Percentiles rank a stretch among this genome's conserved stretches.
Evolutionary conservation across 148 eudicot genomes (phyloP).

Genomic region (Amaranthus hypochondriacus): DNA sequence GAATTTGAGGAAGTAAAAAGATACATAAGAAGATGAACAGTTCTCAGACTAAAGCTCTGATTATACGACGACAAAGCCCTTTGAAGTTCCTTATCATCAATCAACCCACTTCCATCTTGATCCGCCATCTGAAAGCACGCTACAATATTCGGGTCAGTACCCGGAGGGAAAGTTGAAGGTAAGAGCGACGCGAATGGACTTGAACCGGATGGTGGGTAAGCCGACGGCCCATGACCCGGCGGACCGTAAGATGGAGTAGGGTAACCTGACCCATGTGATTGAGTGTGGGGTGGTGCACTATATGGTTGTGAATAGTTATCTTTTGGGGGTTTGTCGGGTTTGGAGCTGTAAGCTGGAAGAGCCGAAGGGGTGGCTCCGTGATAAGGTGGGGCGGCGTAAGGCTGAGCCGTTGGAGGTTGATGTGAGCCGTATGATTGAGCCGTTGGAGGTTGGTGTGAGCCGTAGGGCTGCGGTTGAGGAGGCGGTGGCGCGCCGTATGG

Average conservation of each 20-base stretch:
- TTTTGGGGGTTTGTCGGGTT: conserved; percentile 28
- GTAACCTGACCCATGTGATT: conserved; percentile 7
- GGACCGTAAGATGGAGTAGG: conserved; percentile 26
- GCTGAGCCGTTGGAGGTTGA: conserved; percentile 8
- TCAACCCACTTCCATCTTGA: conserved; percentile 74
- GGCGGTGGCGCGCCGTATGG: conserved; percentile 19
- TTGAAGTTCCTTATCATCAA: conserved; percentile 90
- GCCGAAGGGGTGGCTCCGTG: conserved; percentile 19
- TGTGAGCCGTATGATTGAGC: conserved; percentile 22
- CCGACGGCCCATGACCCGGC: conserved; percentile 20
- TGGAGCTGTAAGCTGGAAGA: conserved; percentile 12
- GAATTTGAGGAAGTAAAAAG: conserved; percentile 60
- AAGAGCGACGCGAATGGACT: conserved; percentile 64
- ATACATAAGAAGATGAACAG: conserved; percentile 87
- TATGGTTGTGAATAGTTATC: conserved; percentile 13
- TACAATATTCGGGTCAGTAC: conserved; percentile 74
- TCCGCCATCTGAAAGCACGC: conserved; percentile 78
- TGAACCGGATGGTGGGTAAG: conserved; percentile 12
- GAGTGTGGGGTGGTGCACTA: conserved; percentile 31
- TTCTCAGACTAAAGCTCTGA: conserved; percentile 73
- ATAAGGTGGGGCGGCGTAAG: conserved; percentile 10
- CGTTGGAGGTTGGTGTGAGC: conserved; percentile 32
- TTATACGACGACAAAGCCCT: conserved; percentile 63
- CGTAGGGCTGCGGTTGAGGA: conserved; percentile 19
- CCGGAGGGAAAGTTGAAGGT: conserved; percentile 83